Conservation (phyloP, 2,329 filamentous ascomycete species). For the Ophiocordyceps sinensis region DNA sequence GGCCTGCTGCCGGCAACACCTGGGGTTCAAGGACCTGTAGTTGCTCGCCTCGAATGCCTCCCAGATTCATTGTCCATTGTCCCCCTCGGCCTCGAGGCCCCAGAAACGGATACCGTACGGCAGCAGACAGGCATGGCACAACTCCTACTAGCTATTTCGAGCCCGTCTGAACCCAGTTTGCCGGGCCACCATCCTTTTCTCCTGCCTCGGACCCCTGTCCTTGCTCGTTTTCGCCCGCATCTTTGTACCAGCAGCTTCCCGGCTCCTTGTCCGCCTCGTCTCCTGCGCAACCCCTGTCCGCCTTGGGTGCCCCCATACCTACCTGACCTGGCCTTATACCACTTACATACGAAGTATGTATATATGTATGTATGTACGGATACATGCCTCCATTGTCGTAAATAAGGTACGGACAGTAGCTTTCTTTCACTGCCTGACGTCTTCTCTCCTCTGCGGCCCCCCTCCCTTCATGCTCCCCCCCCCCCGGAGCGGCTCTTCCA, state of each 20-base stretch:
- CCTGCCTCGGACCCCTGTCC: constrained; percentile 12
- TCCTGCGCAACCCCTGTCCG: constrained; percentile 8
- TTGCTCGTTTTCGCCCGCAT: constrained; percentile 2
- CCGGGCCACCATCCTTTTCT: constrained; percentile 5
- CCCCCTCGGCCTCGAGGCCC: no score
- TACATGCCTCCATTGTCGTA: no score
- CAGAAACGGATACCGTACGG: not conserved
- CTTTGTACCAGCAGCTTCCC: constrained; percentile 12
- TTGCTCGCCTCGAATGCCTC: no score
- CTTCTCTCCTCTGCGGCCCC: not conserved
- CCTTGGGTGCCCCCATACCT: constrained; percentile 5
- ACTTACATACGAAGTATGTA: no score
- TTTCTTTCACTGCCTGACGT: constrained; percentile 2
- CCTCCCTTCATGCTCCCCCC: no score
- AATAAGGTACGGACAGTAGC: not conserved
- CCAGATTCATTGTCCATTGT: no score
- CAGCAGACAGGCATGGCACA: not conserved
- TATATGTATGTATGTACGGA: no score
- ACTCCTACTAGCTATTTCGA: not conserved
- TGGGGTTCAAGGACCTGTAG: no score
- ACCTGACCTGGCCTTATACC: not conserved
- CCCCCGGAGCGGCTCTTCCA: not conserved
- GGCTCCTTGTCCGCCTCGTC: constrained; percentile 13
- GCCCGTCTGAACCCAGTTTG: constrained; percentile 2
- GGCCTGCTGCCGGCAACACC: no score